Percentiles rank a stretch among this genome's conserved stretches.
phyloP scores from a whole-genome alignment of 2,329 filamentous ascomycete genomes.

The Clonostachys solani region DNA sequence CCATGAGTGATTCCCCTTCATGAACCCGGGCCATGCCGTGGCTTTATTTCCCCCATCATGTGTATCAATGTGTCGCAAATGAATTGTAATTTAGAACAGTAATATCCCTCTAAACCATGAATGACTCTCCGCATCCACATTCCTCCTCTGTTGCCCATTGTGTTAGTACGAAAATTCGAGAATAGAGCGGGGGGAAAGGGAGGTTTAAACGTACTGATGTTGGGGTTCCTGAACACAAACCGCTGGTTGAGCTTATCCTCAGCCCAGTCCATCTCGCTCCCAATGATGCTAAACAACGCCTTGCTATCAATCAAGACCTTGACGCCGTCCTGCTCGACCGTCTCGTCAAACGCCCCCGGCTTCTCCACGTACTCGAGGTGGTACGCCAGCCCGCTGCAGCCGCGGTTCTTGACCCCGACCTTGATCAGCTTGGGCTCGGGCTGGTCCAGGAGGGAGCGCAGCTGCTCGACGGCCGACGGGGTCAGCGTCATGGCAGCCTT shows the following conservation, averaged over 20 bases:
- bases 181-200: neutral
- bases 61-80: too few species aligned
- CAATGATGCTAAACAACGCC: conserved; percentile 95
- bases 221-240: conserved; percentile 95
- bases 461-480: conserved; percentile 71
- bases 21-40: too few species aligned
- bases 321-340: conserved; percentile 92
- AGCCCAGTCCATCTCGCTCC: conserved; percentile 98
- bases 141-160: conserved; percentile 69
- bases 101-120: conserved; percentile 63
- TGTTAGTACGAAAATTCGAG: neutral
- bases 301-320: conserved; percentile 96
- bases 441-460: conserved; percentile 72
- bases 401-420: conserved; percentile 88
- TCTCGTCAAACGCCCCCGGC: conserved; percentile 82
- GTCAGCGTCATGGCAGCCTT: conserved; percentile 92
- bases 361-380: conserved; percentile 94
- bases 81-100: neutral
- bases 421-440: conserved; percentile 91
- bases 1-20: too few species aligned
- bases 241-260: conserved; percentile 90
- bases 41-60: too few species aligned
- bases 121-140: conserved; percentile 95
- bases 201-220: conserved; percentile 74
- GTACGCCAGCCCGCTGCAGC: conserved; percentile 91